Percentiles rank a stretch among this genome's conserved stretches.
Conservation (phyloP, 1,284 basidiomycete species). For the Pseudozyma thailandica region DNA sequence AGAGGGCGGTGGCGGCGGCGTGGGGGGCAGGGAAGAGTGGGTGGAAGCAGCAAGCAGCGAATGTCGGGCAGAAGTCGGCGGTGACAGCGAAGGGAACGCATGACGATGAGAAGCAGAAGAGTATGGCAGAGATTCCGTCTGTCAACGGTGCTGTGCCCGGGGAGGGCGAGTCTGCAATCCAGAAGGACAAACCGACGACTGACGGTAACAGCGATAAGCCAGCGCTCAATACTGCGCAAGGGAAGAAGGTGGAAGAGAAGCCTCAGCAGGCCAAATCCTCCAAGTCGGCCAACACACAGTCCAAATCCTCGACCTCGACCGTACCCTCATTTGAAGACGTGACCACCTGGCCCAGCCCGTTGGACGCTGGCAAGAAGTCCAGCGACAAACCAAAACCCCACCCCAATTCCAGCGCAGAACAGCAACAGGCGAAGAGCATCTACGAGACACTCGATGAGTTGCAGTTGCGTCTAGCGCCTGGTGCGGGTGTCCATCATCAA, state of each 20-base stretch:
- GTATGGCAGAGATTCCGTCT: not conserved
- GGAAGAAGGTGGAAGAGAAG: conserved; percentile 14
- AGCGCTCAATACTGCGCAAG: not conserved
- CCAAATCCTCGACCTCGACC: conserved; percentile 3
- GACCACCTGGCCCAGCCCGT: conserved; percentile 45
- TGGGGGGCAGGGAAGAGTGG: conserved; percentile 51
- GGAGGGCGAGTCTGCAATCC: not conserved
- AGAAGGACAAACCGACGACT: not conserved
- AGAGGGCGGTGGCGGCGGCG: conserved; percentile 44
- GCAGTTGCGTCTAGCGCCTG: conserved; percentile 37
- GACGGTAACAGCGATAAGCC: not conserved
- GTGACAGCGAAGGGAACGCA: not conserved
- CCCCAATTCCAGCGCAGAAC: conserved; percentile 1
- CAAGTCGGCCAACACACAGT: conserved; percentile 14
- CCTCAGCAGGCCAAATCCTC: not conserved
- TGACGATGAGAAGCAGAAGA: not conserved
- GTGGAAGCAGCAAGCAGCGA: conserved; percentile 19
- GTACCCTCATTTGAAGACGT: conserved; percentile 40
- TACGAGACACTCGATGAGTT: conserved; percentile 46
- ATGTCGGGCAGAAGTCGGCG: not conserved
- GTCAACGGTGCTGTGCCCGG: not conserved
- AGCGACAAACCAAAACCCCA: conserved; percentile 13
- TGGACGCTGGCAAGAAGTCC: conserved; percentile 43
- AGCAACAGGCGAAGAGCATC: conserved; percentile 25
- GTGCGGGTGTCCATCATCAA: conserved; percentile 14